Conservation (phyloP, 176 grass and related monocot genomes). For the Luzula sylvatica region DNA sequence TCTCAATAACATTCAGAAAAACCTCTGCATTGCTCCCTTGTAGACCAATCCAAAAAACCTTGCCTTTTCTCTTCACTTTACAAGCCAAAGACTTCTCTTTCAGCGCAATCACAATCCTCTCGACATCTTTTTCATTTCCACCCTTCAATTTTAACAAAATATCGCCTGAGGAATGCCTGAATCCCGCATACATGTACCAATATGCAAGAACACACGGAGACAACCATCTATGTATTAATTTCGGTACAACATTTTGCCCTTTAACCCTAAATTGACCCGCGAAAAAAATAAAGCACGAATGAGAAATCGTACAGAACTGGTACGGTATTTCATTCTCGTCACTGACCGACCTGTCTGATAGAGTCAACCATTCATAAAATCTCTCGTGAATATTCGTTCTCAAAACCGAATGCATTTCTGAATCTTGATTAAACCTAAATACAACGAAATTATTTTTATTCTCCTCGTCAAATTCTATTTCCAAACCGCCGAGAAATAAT, state of each 20-base stretch:
- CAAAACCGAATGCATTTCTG: slow-evolving; percentile 51
- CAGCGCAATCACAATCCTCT: slow-evolving; percentile 58
- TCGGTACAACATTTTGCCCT: slow-evolving; percentile 45
- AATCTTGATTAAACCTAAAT: slow-evolving; percentile 66
- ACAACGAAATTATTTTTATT: slow-evolving; percentile 39
- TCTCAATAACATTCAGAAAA: slow-evolving; percentile 59
- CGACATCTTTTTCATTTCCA: slow-evolving; percentile 43
- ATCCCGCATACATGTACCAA: slow-evolving; percentile 94
- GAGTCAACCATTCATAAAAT: slow-evolving; percentile 79
- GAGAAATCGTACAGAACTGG: slow-evolving; percentile 58
- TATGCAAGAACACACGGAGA: slow-evolving; percentile 80
- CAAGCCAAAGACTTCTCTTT: slow-evolving; percentile 38
- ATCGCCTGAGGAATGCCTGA: slow-evolving; percentile 66
- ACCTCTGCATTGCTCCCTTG: slow-evolving; percentile 53
- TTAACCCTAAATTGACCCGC: slow-evolving; percentile 71
- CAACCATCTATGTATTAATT: slow-evolving; percentile 86
- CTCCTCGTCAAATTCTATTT: slow-evolving; percentile 50
- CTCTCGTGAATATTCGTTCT: slow-evolving; percentile 69
- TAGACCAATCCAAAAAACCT: slow-evolving; percentile 76
- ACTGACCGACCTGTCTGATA: slow-evolving; percentile 42
- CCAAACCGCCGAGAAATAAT: slow-evolving; percentile 72
- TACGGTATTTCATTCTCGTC: slow-evolving; percentile 52
- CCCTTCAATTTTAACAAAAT: slow-evolving; percentile 68
- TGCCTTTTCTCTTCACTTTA: slow-evolving; percentile 85
- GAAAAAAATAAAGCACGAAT: slow-evolving; percentile 76